Evolutionary conservation across 768 basidiomycete species (phyloP).

Genomic region (Mrakia hoshinonis): DNA sequence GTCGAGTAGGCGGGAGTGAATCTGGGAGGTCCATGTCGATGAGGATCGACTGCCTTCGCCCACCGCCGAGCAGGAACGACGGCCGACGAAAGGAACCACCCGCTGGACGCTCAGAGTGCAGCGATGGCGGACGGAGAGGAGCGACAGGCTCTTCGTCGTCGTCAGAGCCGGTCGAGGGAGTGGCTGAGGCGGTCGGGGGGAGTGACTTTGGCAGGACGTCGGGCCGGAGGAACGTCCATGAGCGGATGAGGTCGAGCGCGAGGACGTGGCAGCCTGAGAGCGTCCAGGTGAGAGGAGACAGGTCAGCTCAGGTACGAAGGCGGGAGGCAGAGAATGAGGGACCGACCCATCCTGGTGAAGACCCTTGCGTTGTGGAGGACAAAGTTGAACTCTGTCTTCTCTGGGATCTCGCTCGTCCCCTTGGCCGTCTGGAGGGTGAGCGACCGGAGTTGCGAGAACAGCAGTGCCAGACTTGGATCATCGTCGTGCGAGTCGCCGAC

Average conservation of each 20-base stretch:
- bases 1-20: slow-evolving; percentile 50
- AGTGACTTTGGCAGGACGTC: background rate
- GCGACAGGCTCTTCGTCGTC: background rate
- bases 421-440: slow-evolving; percentile 88
- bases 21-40: slow-evolving; percentile 79
- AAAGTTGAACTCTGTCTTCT: slow-evolving; percentile 84
- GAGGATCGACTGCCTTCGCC: slow-evolving; percentile 62
- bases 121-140: slow-evolving; percentile 23
- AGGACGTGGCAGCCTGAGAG: slow-evolving; percentile 80
- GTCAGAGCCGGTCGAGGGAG: background rate
- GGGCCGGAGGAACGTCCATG: slow-evolving; percentile 63
- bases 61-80: slow-evolving; percentile 38
- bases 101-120: background rate
- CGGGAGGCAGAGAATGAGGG: background rate
- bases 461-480: slow-evolving; percentile 80
- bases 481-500: slow-evolving; percentile 85
- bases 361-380: slow-evolving; percentile 88
- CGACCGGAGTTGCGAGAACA: slow-evolving; percentile 80
- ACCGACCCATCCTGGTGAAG: slow-evolving; percentile 86
- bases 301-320: background rate
- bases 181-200: background rate
- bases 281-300: background rate
- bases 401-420: slow-evolving; percentile 84
- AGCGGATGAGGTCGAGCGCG: slow-evolving; percentile 78
- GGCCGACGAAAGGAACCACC: slow-evolving; percentile 28